Percentiles rank a stretch among this genome's conserved stretches.
These are phyloP conservation scores for Pleurotus ostreatus DNA, from an alignment of 768 basidiomycete genomes.

Conservation along the genomic window DNA sequence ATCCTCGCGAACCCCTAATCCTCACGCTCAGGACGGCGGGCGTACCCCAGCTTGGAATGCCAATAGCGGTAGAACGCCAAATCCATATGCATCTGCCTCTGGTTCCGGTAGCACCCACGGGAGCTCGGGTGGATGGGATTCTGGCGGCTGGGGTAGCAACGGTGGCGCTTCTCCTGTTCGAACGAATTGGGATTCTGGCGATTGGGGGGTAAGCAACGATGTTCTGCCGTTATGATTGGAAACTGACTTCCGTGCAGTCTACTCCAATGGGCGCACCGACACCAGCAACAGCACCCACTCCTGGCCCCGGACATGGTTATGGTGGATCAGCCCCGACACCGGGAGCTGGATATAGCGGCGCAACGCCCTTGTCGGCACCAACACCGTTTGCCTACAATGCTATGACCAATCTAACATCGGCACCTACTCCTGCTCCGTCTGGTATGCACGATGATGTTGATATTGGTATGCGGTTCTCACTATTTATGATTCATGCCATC, in stretches of 20 bases:
- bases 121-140: conserved; percentile 14
- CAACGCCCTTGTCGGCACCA: too few species aligned
- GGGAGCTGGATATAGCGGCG: conserved; percentile 17
- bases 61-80: conserved; percentile 9
- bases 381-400: conserved; percentile 16
- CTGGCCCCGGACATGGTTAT: not conserved
- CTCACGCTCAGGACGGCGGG: conserved; percentile 48
- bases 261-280: conserved; percentile 35
- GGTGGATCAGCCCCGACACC: conserved; percentile 30
- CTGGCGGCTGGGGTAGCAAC: conserved; percentile 8
- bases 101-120: conserved; percentile 19
- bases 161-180: conserved; percentile 23
- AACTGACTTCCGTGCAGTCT: conserved; percentile 49
- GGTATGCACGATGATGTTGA: conserved; percentile 7
- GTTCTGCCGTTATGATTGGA: conserved; percentile 19
- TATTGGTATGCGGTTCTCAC: not conserved
- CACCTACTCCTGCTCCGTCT: conserved; percentile 36
- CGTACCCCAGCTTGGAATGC: conserved; percentile 37
- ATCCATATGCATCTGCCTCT: conserved; percentile 6
- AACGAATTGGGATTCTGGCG: conserved; percentile 16
- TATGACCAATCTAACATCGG: conserved; percentile 23
- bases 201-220: conserved; percentile 23
- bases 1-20: conserved; percentile 66
- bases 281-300: conserved; percentile 24
- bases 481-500: too few species aligned